Base-by-base conservation (phyloP, 306 rosid species). In the Pachyrhizus erosus region DNA sequence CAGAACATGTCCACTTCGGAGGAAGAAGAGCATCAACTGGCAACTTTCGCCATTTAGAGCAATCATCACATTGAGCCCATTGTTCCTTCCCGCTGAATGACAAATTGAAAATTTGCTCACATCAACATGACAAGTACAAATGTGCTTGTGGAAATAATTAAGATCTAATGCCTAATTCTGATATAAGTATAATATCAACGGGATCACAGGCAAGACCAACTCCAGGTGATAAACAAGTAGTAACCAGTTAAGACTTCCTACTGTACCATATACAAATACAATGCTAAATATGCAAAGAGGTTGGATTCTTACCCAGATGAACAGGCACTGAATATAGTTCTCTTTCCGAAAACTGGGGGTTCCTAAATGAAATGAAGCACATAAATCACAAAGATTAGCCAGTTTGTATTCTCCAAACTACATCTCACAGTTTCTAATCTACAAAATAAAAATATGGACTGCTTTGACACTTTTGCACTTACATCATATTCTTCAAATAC, bases 401-500 rank as follows among this genome's bases (percentile, higher is more conserved):
- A 66, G 43, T n/a, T n/a, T n/a, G n/a, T n/a, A 76, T 70, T 76
- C 67, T 65, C 13, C 33, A 67, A 52, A 81, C 24, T 7, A 79
- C 20, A 51, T 51, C 68, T 12, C 23, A 40, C 2, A 62, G 45
- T 58, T 71, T 73, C 62, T 37, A 80, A 34, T 26, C 37, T 5
- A 58, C 23, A 78, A 68, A 78, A 64, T 66, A 71, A 77, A 33
- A 73, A 11, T 17, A 72, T 9, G 55, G 51, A 77, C 10, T 24
- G 58, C 42, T 73, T 76, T 55, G 49, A 78, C 66, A 49, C 42
- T 39, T 58, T 79, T 77, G 43, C 75, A 83, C 97, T 70, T 89
- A 96, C 99, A 84, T 96, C 94, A n/a, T 93, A 96, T 84, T 96
- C 99, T 86, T 96, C 99, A 43, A 96, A 90, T 79, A 88, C 90